phyloP scores from a whole-genome alignment of 148 eudicot genomes.

The Rhododendron williamsianum region DNA sequence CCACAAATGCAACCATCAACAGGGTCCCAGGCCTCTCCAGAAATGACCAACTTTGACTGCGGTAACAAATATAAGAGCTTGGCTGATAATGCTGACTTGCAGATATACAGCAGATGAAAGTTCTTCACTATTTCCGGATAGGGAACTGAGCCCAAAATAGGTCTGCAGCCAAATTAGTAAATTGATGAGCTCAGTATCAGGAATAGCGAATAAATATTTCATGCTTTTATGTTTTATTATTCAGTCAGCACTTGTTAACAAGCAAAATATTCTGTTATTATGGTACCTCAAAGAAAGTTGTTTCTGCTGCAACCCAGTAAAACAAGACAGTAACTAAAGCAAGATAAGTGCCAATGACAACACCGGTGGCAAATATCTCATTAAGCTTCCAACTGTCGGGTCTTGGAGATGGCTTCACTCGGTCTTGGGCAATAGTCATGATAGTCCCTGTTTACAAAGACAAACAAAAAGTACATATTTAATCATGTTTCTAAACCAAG shows the following conservation, averaged over 20 bases:
- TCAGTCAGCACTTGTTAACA: not conserved
- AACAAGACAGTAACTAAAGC: constrained; percentile 68
- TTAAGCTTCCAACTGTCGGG: constrained; percentile 79
- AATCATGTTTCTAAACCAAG: not conserved
- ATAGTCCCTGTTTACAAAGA: constrained; percentile 50
- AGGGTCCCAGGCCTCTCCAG: constrained; percentile 86
- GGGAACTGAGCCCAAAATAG: constrained; percentile 45
- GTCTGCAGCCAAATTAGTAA: constrained; percentile 26
- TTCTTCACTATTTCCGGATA: constrained; percentile 44
- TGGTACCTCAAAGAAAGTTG: constrained; percentile 56
- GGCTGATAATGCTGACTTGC: constrained; percentile 97
- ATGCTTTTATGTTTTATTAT: not conserved
- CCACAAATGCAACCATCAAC: constrained; percentile 65
- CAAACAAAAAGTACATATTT: not conserved
- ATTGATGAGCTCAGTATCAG: not conserved
- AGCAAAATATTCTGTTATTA: not conserved
- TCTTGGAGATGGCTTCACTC: constrained; percentile 59
- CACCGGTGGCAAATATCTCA: constrained; percentile 70
- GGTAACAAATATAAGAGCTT: constrained; percentile 96
- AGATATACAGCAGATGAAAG: constrained; percentile 88
- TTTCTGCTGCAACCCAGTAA: constrained; percentile 46
- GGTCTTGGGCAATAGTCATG: constrained; percentile 68
- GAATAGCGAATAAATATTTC: not conserved
- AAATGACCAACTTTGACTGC: constrained; percentile 90
- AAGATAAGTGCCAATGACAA: constrained; percentile 66